Evolutionary conservation across 1,139 yeast species (phyloP).

Genomic region (Lodderomyces theae): DNA sequence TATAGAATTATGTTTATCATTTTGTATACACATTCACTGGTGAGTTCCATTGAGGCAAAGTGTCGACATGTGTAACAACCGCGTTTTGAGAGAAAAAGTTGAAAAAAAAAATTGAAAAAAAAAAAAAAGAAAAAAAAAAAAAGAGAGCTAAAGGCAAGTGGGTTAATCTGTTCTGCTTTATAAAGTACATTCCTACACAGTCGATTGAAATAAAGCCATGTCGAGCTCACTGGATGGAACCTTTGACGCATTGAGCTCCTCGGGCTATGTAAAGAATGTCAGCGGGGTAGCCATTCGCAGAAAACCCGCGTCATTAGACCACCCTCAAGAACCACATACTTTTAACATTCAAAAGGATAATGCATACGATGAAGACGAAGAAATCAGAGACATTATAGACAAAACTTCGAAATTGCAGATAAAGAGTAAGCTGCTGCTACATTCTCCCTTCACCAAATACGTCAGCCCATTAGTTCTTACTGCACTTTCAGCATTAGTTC

Average conservation of each 20-base stretch:
- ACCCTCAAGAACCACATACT: too few relatives aligned
- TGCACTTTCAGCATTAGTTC: constrained; percentile 58
- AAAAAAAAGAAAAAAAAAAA: background rate
- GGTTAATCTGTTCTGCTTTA: too few relatives aligned
- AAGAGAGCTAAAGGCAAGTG: too few relatives aligned
- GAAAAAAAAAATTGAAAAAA: background rate
- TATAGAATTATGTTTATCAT: background rate
- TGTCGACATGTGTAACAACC: too few relatives aligned
- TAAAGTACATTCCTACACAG: background rate
- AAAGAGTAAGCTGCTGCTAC: constrained; percentile 14
- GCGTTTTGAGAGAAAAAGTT: background rate
- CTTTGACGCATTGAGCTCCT: background rate
- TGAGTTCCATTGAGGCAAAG: too few relatives aligned
- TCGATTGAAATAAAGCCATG: background rate
- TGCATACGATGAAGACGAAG: constrained; percentile 11
- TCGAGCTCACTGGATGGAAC: background rate
- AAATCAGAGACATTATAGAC: constrained; percentile 25
- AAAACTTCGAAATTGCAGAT: constrained; percentile 27
- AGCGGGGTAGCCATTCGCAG: background rate
- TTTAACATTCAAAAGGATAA: too few relatives aligned
- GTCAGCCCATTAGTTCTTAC: constrained; percentile 45
- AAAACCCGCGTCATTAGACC: background rate
- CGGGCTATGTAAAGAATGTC: background rate
- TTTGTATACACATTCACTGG: background rate
- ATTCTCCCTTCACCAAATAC: constrained; percentile 11